Percentiles rank a stretch among this genome's conserved stretches.
phyloP scores from a whole-genome alignment of 306 rosid species.

The Ammopiptanthus mongolicus region DNA sequence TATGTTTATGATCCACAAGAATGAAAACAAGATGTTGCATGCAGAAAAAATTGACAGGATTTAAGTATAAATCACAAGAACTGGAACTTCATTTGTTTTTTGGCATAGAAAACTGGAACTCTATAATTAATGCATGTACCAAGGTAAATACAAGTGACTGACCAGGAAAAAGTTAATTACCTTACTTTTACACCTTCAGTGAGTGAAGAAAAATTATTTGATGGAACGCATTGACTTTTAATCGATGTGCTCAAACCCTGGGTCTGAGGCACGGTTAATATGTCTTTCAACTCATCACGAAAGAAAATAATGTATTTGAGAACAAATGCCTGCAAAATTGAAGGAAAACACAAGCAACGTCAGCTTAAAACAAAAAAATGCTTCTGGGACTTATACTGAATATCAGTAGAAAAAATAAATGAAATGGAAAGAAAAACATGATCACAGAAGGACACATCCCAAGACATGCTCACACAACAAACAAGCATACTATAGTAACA shows the following conservation, averaged over 20 bases:
- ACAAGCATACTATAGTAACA: background rate
- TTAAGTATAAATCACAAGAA: conserved; percentile 1
- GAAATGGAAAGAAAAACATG: background rate
- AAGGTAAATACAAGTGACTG: conserved; percentile 17
- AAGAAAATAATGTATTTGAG: conserved; percentile 73
- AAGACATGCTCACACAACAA: background rate
- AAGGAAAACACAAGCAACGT: conserved; percentile 16
- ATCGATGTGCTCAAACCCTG: conserved; percentile 33
- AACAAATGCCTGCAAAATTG: conserved; percentile 69
- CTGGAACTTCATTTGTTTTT: background rate
- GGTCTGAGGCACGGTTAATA: conserved; percentile 34
- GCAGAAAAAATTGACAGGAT: background rate
- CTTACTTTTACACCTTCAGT: conserved; percentile 66
- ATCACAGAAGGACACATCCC: background rate
- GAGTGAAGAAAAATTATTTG: conserved; percentile 54
- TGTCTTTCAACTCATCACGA: conserved; percentile 44
- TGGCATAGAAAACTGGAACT: background rate
- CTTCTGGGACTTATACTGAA: background rate
- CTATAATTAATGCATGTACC: conserved; percentile 8
- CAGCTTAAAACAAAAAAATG: conserved; percentile 8
- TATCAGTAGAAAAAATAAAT: background rate
- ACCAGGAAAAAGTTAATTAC: conserved; percentile 40
- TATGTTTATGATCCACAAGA: background rate
- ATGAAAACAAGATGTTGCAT: background rate
- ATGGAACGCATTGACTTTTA: conserved; percentile 40